Evolutionary conservation across 2,329 filamentous ascomycete genomes (phyloP), one percentile per base, ranked within the genome.

Genomic region (Albifimbria verrucaria): DNA sequence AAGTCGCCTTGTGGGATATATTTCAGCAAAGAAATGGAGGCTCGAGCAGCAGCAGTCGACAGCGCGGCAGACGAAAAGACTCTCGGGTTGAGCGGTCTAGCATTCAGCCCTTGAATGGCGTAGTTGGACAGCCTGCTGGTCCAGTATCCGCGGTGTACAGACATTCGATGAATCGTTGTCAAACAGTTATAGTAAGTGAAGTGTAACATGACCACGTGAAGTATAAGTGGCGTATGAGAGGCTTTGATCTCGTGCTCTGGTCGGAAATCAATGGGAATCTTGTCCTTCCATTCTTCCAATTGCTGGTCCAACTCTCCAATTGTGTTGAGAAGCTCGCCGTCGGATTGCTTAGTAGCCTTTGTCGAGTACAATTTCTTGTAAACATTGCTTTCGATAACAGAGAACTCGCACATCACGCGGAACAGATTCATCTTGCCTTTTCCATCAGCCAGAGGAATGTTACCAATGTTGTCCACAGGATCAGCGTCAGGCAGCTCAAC

Each of bases 81-180:
- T 60, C 94, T 81, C 0, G 94, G 94, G 66, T 97, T 99, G 51
- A 99, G 73, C 1, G 94, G 92, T 58, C 89, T 82, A 0, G 92
- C 88, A 68, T 97, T 97, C 42, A 97, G 77, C 1, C 94, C 94
- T 69, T 96, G 90, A 52, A 97, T 94, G 17, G 94, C 94, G 65
- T 92, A 97, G 64, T 97, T 93, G 36, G 92, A 96, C 41, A 99
- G 74, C 36, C 94, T 85, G 65, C 90, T 97, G 1, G 93, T 97
- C 94, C 94, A 99, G 73, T 96, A 97, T 15, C 94, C 94, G 67
- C 97, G 92, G 63, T 97, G 94, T 25, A 97, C 89, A 42, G 91
- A 96, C 94, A 97, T 99, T 49, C 94, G 90, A 69, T 99, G 94
- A 58, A 99, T 97, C 0, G 94, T 99, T 1, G 93, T 97, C 49